Conservation (phyloP, 2,329 filamentous ascomycete species). For the Fusarium sp. region DNA sequence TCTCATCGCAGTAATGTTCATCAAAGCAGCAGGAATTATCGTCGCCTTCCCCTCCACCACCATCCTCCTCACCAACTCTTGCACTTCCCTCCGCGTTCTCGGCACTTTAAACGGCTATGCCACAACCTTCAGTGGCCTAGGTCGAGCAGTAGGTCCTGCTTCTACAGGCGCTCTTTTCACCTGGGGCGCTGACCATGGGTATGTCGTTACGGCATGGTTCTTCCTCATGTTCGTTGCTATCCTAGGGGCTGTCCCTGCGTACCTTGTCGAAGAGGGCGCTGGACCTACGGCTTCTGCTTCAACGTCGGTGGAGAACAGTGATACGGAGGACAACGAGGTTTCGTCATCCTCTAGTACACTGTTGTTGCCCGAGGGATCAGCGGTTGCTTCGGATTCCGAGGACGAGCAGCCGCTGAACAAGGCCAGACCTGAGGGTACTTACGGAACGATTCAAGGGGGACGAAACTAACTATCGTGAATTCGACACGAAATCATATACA, state of each 20-base stretch:
- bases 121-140: constrained; percentile 83
- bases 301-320: constrained; percentile 48
- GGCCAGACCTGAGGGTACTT: constrained; percentile 14
- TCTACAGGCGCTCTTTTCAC: constrained; percentile 78
- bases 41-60: constrained; percentile 91
- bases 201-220: constrained; percentile 85
- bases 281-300: constrained; percentile 63
- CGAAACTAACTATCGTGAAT: background rate
- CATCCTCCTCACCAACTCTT: constrained; percentile 91
- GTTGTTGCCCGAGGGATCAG: constrained; percentile 38
- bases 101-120: constrained; percentile 93
- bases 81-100: constrained; percentile 76
- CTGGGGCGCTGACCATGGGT: constrained; percentile 78
- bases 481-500: background rate
- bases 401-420: constrained; percentile 34
- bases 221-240: constrained; percentile 72
- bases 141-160: constrained; percentile 82
- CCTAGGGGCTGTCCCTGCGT: constrained; percentile 76
- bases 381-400: constrained; percentile 37
- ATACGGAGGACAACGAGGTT: constrained; percentile 41
- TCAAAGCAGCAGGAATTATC: constrained; percentile 81
- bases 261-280: constrained; percentile 78
- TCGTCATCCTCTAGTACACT: constrained; percentile 31
- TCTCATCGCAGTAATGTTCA: constrained; percentile 75
- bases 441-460: constrained; percentile 37